Percentiles rank a stretch among this genome's conserved stretches.
Evolutionary conservation across 2,329 filamentous ascomycete genomes (phyloP).

Genomic region (Cladosporium sp.): DNA sequence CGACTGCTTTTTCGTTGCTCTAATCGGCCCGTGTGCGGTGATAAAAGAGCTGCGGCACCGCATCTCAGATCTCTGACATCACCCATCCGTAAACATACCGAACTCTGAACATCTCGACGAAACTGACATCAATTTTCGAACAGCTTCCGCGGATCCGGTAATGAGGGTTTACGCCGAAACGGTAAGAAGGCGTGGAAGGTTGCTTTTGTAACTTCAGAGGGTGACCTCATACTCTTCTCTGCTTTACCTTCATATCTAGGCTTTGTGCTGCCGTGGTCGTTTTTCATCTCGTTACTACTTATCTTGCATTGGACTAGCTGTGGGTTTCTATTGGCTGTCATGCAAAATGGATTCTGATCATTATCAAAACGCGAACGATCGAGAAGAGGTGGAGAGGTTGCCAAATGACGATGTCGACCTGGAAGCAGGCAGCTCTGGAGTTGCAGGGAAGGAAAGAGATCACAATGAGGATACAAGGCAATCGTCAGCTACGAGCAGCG

Average conservation of each 20-base stretch:
- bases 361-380: not conserved
- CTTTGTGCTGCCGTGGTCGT: no score
- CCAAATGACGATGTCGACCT: constrained; percentile 6
- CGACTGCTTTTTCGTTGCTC: no score
- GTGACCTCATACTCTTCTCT: constrained; percentile 3
- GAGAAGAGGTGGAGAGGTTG: constrained; percentile 15
- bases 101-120: not conserved
- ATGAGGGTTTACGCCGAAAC: not conserved
- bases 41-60: not conserved
- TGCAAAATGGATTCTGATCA: not conserved
- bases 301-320: not conserved
- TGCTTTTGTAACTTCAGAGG: not conserved
- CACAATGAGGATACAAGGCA: not conserved
- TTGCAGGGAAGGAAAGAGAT: no score
- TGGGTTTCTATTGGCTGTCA: not conserved
- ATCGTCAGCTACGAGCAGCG: not conserved
- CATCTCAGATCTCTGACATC: constrained; percentile 3
- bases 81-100: constrained; percentile 2
- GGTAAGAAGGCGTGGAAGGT: not conserved
- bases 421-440: not conserved
- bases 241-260: not conserved
- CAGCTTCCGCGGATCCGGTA: not conserved
- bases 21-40: constrained; percentile 8
- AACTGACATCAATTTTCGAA: no score
- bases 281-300: not conserved